phyloP scores from a whole-genome alignment of 192 early-diverging fungal species.

The Oehlia diaphana region DNA sequence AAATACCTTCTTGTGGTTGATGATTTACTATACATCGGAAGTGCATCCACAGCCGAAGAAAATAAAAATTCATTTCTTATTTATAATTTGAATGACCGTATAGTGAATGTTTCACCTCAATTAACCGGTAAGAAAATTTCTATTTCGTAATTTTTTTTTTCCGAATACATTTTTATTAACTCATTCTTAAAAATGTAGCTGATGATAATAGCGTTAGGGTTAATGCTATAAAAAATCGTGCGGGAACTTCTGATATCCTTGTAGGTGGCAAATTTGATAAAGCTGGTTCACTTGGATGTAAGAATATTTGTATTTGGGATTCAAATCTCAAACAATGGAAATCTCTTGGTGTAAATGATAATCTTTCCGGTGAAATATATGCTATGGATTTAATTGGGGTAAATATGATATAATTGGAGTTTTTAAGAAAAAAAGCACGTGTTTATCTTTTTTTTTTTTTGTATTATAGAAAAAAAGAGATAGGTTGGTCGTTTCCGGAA shows the following conservation, averaged over 20 bases:
- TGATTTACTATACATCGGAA: conserved; percentile 59
- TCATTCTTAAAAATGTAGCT: background rate
- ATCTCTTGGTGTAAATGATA: background rate
- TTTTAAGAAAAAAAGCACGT: too few relatives aligned
- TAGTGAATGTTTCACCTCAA: conserved; percentile 3
- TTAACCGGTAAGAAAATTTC: conserved; percentile 31
- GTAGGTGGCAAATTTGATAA: conserved; percentile 61
- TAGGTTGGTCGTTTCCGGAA: conserved; percentile 39
- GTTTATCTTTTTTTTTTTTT: background rate
- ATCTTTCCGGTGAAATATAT: conserved; percentile 35
- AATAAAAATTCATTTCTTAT: conserved; percentile 43
- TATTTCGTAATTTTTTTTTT: background rate
- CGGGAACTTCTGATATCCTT: conserved; percentile 38
- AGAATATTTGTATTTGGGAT: conserved; percentile 30
- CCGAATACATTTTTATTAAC: background rate
- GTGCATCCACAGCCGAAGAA: conserved; percentile 40
- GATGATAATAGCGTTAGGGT: conserved; percentile 24
- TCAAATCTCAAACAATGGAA: conserved; percentile 30
- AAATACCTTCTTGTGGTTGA: conserved; percentile 49
- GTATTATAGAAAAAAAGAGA: background rate
- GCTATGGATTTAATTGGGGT: conserved; percentile 37
- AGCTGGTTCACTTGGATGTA: conserved; percentile 35
- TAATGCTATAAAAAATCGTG: conserved; percentile 17
- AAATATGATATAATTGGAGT: background rate
- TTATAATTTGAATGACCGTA: conserved; percentile 48